phyloP scores from a whole-genome alignment of 2,329 filamentous ascomycete genomes.

The Paecilomyces dactylethromorphus region DNA sequence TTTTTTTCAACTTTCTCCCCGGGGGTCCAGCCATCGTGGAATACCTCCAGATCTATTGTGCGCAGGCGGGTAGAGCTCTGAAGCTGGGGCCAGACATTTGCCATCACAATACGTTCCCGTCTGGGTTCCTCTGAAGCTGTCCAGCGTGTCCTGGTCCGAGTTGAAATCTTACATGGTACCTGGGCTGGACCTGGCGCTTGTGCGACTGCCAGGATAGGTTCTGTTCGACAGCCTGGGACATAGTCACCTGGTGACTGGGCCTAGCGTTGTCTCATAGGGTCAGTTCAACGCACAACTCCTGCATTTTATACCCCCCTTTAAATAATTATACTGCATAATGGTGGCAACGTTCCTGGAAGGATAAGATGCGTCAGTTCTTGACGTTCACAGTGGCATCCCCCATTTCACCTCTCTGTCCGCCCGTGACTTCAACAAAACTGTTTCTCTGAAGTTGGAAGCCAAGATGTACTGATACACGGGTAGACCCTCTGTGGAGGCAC shows the following conservation, averaged over 20 bases:
- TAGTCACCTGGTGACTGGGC: background rate
- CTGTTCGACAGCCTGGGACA: background rate
- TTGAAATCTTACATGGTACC: background rate
- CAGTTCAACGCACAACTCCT: background rate
- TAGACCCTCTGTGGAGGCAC: background rate
- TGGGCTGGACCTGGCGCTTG: constrained; percentile 2
- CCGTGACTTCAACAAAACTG: background rate
- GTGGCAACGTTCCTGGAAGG: background rate
- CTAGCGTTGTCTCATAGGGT: background rate
- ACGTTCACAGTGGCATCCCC: background rate
- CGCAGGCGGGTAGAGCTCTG: background rate
- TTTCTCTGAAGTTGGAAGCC: background rate
- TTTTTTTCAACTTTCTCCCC: background rate
- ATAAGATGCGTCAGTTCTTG: background rate
- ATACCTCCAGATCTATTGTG: background rate
- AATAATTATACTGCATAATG: background rate
- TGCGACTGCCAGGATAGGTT: background rate
- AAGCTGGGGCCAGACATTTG: background rate
- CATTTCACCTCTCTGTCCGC: constrained; percentile 7
- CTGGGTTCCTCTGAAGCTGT: background rate
- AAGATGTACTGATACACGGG: background rate
- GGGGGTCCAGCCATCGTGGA: background rate
- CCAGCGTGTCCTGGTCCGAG: background rate
- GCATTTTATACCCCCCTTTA: background rate
- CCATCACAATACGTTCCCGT: background rate